These are phyloP conservation scores for Corymbia calophylla DNA, from an alignment of 441 rosid genomes.

Conservation along the genomic window DNA sequence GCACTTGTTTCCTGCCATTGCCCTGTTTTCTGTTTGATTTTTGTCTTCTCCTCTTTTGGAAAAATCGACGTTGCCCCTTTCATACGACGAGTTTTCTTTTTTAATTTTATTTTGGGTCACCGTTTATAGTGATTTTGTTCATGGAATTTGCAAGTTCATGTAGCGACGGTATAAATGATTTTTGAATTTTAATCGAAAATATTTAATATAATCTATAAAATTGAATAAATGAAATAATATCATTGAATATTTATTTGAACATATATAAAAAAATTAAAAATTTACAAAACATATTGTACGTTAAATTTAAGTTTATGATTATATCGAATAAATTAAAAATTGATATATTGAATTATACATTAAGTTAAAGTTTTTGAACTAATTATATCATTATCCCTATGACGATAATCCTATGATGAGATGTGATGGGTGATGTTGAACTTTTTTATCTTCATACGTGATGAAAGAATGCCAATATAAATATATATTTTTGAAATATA, in stretches of 20 bases:
- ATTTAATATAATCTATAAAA: too few relatives aligned
- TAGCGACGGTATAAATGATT: too few relatives aligned
- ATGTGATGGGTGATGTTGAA: accelerated
- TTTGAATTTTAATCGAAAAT: too few relatives aligned
- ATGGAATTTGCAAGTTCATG: too few relatives aligned
- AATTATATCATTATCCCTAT: too few relatives aligned
- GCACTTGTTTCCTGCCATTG: neutral
- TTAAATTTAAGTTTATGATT: accelerated
- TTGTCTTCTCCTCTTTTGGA: accelerated
- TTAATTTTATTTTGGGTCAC: neutral
- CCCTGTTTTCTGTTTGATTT: neutral
- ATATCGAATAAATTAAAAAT: accelerated
- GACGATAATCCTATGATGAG: too few relatives aligned
- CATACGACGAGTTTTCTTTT: neutral
- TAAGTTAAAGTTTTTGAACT: too few relatives aligned
- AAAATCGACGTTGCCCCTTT: neutral
- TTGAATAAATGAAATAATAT: accelerated
- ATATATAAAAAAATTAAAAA: neutral
- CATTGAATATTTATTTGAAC: neutral
- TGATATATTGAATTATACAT: accelerated
- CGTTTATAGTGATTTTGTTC: accelerated
- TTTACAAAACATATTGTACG: accelerated
- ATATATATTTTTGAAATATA: accelerated
- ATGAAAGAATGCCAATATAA: neutral
- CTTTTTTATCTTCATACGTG: too few relatives aligned